Conservation (phyloP, 2,329 filamentous ascomycete genomes). For the Verticillium zaregamsianum region DNA sequence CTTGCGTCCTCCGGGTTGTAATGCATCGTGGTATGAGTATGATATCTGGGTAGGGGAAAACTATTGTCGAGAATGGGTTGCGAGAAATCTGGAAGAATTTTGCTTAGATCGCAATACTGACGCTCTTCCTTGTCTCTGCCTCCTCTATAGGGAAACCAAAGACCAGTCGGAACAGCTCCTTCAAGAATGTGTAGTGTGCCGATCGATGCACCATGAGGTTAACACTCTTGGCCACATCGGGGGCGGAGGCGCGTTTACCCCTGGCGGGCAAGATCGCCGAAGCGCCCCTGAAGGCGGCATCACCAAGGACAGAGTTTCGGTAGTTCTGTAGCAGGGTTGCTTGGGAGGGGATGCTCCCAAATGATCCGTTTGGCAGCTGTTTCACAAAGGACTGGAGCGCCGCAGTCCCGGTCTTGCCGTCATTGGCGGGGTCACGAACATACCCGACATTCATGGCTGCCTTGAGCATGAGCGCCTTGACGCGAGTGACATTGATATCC, state of each 20-base stretch:
- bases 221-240: conserved; percentile 79
- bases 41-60: neutral
- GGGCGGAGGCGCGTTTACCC: conserved; percentile 58
- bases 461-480: conserved; percentile 77
- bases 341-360: conserved; percentile 70
- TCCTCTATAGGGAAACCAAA: conserved; percentile 84
- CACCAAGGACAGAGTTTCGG: conserved; percentile 71
- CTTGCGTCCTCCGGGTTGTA: neutral
- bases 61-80: neutral
- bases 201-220: conserved; percentile 67
- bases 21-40: neutral
- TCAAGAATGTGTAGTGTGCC: conserved; percentile 72
- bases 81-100: neutral
- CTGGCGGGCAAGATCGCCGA: conserved; percentile 48
- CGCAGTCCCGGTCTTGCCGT: conserved; percentile 39
- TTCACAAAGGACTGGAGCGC: conserved; percentile 74
- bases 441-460: conserved; percentile 84
- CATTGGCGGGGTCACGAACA: conserved; percentile 50
- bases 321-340: conserved; percentile 71
- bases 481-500: conserved; percentile 70
- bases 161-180: conserved; percentile 77
- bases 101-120: conserved; percentile 53
- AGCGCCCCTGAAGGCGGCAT: conserved; percentile 59
- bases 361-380: conserved; percentile 69
- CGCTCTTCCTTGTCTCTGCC: conserved; percentile 60